phyloP scores from a whole-genome alignment of 495 filamentous ascomycete genomes.

The Penicillium canescens region DNA sequence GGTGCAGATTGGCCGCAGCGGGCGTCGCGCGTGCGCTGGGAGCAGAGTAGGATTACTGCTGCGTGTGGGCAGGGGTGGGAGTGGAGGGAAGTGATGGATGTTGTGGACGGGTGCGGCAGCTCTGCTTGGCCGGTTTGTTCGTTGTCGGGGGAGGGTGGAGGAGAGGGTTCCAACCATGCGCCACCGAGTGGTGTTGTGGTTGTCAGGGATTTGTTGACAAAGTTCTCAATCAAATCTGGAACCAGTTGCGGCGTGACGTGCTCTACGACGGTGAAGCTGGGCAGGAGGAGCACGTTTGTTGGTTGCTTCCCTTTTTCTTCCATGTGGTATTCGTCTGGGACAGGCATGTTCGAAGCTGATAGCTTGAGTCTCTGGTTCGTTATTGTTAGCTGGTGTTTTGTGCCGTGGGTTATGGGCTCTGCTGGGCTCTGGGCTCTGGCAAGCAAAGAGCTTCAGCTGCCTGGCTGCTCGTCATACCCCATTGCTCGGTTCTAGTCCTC shows the following conservation, averaged over 20 bases:
- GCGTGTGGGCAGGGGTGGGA: conserved; percentile 76
- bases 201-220: conserved; percentile 72
- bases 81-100: conserved; percentile 52
- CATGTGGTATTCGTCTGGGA: conserved; percentile 59
- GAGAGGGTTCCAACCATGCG: background rate
- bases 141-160: background rate
- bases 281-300: conserved; percentile 83
- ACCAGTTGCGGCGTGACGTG: conserved; percentile 78
- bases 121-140: conserved; percentile 5
- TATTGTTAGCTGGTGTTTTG: conserved; percentile 7
- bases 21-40: conserved; percentile 87
- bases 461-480: conserved; percentile 56
- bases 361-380: conserved; percentile 75
- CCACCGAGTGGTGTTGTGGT: conserved; percentile 66
- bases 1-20: conserved; percentile 93
- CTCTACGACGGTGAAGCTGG: conserved; percentile 82
- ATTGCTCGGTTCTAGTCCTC: conserved; percentile 63
- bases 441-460: background rate
- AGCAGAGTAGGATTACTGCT: conserved; percentile 89
- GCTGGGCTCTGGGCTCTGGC: background rate
- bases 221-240: conserved; percentile 67
- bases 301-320: conserved; percentile 61
- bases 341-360: conserved; percentile 89
- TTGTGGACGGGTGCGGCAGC: conserved; percentile 27
- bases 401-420: background rate